Conservation (phyloP, 1,139 yeast genomes). For the Meyerozyma elateridarum region DNA sequence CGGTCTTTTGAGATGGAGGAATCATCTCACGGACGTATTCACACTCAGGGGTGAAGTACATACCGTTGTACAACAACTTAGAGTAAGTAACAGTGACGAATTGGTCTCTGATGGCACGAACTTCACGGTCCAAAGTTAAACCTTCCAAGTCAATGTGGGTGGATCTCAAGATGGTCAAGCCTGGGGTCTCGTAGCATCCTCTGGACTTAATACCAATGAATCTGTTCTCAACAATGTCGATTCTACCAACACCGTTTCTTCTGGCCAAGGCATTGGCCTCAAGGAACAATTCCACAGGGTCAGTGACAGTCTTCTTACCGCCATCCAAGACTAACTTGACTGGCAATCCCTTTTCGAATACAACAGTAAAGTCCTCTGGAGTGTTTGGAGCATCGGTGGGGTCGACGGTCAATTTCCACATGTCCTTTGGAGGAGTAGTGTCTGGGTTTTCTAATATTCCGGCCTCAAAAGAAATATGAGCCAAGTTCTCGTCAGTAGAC, state of each 20-base stretch:
- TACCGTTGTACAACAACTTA: conserved; percentile 89
- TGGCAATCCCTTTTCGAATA: conserved; percentile 85
- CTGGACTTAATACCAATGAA: conserved; percentile 97
- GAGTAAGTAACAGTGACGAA: conserved; percentile 93
- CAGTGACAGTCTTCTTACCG: conserved; percentile 58
- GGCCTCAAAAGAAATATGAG: conserved; percentile 97
- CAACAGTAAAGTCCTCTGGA: conserved; percentile 85
- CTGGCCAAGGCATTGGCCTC: conserved; percentile 94
- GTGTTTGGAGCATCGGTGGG: conserved; percentile 91
- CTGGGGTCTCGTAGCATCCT: conserved; percentile 99
- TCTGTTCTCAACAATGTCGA: conserved; percentile 98
- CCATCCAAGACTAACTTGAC: conserved; percentile 68
- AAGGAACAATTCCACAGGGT: conserved; percentile 86
- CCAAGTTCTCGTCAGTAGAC: conserved; percentile 99
- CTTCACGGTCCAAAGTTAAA: conserved; percentile 94
- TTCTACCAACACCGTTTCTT: conserved; percentile 99
- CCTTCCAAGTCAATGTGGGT: conserved; percentile 98
- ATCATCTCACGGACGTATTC: conserved; percentile 93
- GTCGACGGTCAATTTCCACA: conserved; percentile 98
- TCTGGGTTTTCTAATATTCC: conserved; percentile 98
- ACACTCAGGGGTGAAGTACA: conserved; percentile 97
- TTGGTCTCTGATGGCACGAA: conserved; percentile 92
- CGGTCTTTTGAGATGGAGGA: conserved; percentile 88
- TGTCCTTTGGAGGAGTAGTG: conserved; percentile 97
- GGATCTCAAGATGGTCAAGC: conserved; percentile 86